phyloP scores from a whole-genome alignment of 148 eudicot genomes.

The Rhododendron henanense region DNA sequence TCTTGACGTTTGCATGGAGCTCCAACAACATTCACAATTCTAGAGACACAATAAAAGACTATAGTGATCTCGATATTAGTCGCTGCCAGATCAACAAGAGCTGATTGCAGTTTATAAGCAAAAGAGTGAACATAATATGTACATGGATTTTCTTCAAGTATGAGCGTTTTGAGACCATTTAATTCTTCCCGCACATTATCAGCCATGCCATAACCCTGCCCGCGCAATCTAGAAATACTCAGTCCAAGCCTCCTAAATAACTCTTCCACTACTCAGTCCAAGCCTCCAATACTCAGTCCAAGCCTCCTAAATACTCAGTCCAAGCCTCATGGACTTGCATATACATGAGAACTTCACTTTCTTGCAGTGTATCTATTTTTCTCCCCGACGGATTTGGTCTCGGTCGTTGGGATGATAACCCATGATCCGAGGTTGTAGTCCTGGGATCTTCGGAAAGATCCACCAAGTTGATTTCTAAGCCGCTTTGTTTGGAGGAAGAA shows the following conservation, averaged over 20 bases:
- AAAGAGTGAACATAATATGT: not conserved
- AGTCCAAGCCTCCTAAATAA: too few relatives aligned
- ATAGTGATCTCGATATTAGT: not conserved
- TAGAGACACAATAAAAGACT: not conserved
- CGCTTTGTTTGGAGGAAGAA: not conserved
- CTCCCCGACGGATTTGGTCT: too few relatives aligned
- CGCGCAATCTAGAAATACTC: not conserved
- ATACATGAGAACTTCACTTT: too few relatives aligned
- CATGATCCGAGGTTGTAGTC: too few relatives aligned
- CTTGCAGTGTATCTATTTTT: too few relatives aligned
- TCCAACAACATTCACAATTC: not conserved
- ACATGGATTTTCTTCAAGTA: not conserved
- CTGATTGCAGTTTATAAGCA: not conserved
- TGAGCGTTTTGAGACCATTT: not conserved
- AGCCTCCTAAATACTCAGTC: too few relatives aligned
- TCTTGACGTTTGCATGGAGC: not conserved
- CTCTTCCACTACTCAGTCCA: not conserved
- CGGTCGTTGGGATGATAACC: too few relatives aligned
- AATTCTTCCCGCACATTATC: not conserved
- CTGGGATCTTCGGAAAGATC: too few relatives aligned
- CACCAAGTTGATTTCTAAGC: not conserved
- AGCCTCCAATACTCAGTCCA: too few relatives aligned
- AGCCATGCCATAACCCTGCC: not conserved
- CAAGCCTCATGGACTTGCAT: too few relatives aligned
- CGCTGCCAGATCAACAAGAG: not conserved